Evolutionary conservation across 2,329 filamentous ascomycete genomes (phyloP), one percentile per base, ranked within the genome.

Genomic region (Dothidotthia symphoricarpi): DNA sequence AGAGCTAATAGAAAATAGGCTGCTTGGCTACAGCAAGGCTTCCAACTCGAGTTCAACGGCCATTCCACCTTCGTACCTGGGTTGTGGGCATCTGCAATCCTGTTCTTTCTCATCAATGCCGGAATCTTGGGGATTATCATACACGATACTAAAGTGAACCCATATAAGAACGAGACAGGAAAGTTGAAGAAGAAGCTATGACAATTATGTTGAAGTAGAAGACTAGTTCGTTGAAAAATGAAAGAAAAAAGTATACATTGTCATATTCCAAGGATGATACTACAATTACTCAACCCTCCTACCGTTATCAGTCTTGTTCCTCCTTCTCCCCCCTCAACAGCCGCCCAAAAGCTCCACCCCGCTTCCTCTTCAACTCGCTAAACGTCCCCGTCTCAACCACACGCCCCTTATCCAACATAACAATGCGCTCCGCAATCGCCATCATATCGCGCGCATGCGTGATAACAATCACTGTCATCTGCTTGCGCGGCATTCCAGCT

Each of bases 391-490:
- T 68, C 59, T 91, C 84, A 6, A 87, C 78, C 2, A 78, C 71
- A 3, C 78, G 75, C 0, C 81, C 77, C n/a, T 86, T 77, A 17
- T 94, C 74, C 42, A 83, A 52, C 45, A 96, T 80, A 1, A 91
- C 72, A 6, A 96, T 72, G 29, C 78, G 74, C 59, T 88, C 82
- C 1, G 85, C 86, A 41, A 87, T 78, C 40, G 76, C 75, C 86
- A 97, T 96, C 88, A 95, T 94, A 57, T 91, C 84, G 45, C 72
- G 74, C 39, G 77, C 80, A 67, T 96, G 91, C 32, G 89, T 95
- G 26, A 95, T 83, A 16, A 94, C 76, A 12, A 96, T 73, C 0
- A 95, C 80, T 0, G 85, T 85, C 63, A 88, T 76, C 0, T 69
- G 71, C 3, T 46, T 56, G 26, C 27, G 43, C 17, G 16, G 19